phyloP scores from a whole-genome alignment of 1,284 basidiomycete genomes.

The Melanopsichium pennsylvanicum region DNA sequence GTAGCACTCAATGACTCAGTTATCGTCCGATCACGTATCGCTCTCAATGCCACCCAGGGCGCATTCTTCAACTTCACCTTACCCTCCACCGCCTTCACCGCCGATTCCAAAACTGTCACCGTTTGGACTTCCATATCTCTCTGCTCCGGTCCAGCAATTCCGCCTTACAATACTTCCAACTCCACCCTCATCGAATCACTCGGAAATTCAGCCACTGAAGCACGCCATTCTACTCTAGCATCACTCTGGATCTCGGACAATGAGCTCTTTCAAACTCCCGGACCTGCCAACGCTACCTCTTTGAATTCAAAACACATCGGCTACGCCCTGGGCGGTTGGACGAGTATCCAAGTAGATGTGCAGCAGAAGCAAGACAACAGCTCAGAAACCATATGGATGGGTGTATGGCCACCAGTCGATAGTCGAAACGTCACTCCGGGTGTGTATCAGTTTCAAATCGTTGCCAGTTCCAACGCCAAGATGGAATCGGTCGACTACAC shows the following conservation, averaged over 20 bases:
- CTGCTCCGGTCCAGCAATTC: conserved; percentile 56
- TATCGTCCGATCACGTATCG: conserved; percentile 36
- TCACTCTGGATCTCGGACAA: conserved; percentile 52
- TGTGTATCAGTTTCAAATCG: conserved; percentile 44
- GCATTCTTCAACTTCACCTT: conserved; percentile 52
- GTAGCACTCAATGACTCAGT: conserved; percentile 52
- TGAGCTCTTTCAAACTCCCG: conserved; percentile 27
- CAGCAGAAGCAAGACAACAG: conserved; percentile 30
- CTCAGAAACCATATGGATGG: conserved; percentile 52
- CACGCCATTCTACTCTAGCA: conserved; percentile 45
- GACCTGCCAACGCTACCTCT: conserved; percentile 41
- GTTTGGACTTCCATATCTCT: conserved; percentile 56
- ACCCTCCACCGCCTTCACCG: conserved; percentile 16
- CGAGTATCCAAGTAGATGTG: conserved; percentile 34
- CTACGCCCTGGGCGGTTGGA: conserved; percentile 55
- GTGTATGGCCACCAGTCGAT: conserved; percentile 56
- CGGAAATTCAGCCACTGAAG: conserved; percentile 35
- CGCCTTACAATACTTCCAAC: conserved; percentile 58
- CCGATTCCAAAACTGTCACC: conserved; percentile 10
- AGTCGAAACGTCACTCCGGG: conserved; percentile 35
- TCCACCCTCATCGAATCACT: conserved; percentile 40
- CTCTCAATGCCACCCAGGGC: conserved; percentile 25
- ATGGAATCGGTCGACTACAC: conserved; percentile 46
- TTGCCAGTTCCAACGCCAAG: conserved; percentile 37
- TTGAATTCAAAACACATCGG: conserved; percentile 26